Evolutionary conservation across 495 filamentous ascomycete genomes (phyloP), one percentile per base, ranked within the genome.

Genomic region (Podospora comata): DNA sequence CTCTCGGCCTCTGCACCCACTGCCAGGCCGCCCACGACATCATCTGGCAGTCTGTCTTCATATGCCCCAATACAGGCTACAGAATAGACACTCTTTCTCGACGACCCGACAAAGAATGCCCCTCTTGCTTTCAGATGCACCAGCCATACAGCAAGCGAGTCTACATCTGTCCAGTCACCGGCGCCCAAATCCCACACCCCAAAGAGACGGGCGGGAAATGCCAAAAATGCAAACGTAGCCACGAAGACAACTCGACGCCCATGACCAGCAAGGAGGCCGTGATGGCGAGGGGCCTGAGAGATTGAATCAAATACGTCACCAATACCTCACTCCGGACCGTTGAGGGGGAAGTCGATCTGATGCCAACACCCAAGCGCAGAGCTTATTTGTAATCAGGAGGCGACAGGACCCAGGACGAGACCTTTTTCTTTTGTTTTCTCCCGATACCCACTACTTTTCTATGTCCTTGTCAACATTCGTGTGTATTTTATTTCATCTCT

Each of bases 31-130:
- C 69, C 39, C 75, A 77, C 67, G 75, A 77, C 67, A 73, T 77
- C 32, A 76, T 77, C 66, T 77, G 74, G 72, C 75, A 77, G 68
- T 70, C 71, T 9, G 75, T 77, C 34, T 73, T 74, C 28, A 69
- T 77, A 19, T 77, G 75, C 60, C 75, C 74, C 63, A 77, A 77
- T 68, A 77, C 75, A 16, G 75, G 75, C 26, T 77, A 77, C 71
- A 72, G 75, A 16, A 70, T 77, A n/a, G 69, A 71, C 6, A 30
- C 60, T 28, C 64, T 62, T 13, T 63, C 72, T 27, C 66, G 39
- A 11, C 66, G 68, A 11, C 74, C 68, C 7, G 68, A 73, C 71
- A 70, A 70, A 56, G 72, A 73, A 67, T 77, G 75, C 58, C 53
- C 70, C 2, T 76, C 74, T 32, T 77, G 75, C 70, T 77, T 77